Evolutionary conservation across 208 protist genomes (phyloP).

Genomic region (Vickermania ingenoplastis): DNA sequence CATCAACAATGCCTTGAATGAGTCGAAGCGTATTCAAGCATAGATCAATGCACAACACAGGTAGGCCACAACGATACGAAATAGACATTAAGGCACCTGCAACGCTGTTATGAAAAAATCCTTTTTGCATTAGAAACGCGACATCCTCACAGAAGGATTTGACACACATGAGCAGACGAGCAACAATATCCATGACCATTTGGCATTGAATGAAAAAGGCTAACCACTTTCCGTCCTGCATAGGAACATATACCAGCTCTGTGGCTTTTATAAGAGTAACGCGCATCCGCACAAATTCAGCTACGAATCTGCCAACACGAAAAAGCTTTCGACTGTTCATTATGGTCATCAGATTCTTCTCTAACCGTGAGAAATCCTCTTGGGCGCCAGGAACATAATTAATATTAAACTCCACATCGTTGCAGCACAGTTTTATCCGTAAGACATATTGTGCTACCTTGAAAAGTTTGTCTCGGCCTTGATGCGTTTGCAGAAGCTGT

Average conservation of each 20-base stretch:
- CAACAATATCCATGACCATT: constrained; percentile 85
- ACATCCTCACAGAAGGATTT: constrained; percentile 87
- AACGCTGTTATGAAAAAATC: constrained; percentile 82
- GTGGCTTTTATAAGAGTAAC: constrained; percentile 81
- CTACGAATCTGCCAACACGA: constrained; percentile 80
- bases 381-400: constrained; percentile 55
- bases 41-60: constrained; percentile 79
- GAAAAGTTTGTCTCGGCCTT: constrained; percentile 85
- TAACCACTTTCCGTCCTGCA: constrained; percentile 67
- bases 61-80: constrained; percentile 57
- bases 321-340: constrained; percentile 83
- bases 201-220: constrained; percentile 86
- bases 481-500: constrained; percentile 85
- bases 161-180: constrained; percentile 61
- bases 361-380: constrained; percentile 59
- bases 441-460: constrained; percentile 86
- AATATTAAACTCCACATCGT: constrained; percentile 60
- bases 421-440: constrained; percentile 71
- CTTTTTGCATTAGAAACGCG: constrained; percentile 81
- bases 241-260: constrained; percentile 79
- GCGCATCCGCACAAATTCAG: constrained; percentile 84
- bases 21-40: constrained; percentile 82
- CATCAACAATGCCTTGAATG: constrained; percentile 75
- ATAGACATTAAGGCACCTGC: constrained; percentile 69
- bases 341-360: constrained; percentile 87